Evolutionary conservation across 2,329 filamentous ascomycete species (phyloP).

Genomic region (Fusarium sp.): DNA sequence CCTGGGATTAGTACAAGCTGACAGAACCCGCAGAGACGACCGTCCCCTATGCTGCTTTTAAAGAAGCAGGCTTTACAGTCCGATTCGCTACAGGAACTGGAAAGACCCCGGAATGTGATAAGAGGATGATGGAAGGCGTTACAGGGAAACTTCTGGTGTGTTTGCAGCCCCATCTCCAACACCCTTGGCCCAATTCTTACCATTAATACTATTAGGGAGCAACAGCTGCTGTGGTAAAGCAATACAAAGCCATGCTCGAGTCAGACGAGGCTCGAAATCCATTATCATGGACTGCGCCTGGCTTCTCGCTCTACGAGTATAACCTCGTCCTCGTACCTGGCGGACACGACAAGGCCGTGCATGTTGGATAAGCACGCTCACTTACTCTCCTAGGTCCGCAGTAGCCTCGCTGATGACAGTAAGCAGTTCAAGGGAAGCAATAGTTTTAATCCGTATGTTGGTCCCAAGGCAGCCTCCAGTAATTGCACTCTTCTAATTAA

Average conservation of each 20-base stretch:
- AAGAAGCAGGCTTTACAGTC: not conserved
- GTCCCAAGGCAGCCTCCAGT: accelerated
- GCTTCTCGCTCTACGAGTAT: not conserved
- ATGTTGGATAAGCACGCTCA: not conserved
- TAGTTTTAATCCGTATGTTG: not conserved
- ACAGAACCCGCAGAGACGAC: not conserved
- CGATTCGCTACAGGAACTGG: not conserved
- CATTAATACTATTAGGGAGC: not conserved
- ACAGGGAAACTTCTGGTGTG: not conserved
- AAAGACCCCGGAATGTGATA: not conserved
- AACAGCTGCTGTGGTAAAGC: not conserved
- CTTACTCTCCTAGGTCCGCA: accelerated
- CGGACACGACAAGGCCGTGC: not conserved
- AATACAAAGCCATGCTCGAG: not conserved
- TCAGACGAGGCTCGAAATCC: not conserved
- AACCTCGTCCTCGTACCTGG: not conserved
- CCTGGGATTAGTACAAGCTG: not conserved
- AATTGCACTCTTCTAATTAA: accelerated
- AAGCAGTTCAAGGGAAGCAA: not conserved
- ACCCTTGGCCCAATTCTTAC: not conserved
- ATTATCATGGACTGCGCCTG: not conserved
- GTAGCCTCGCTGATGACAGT: not conserved
- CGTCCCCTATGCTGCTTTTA: not conserved
- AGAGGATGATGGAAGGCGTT: not conserved
- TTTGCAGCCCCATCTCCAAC: too few species aligned